phyloP scores from a whole-genome alignment of 768 basidiomycete species.

The Hysterangium stoloniferum region DNA sequence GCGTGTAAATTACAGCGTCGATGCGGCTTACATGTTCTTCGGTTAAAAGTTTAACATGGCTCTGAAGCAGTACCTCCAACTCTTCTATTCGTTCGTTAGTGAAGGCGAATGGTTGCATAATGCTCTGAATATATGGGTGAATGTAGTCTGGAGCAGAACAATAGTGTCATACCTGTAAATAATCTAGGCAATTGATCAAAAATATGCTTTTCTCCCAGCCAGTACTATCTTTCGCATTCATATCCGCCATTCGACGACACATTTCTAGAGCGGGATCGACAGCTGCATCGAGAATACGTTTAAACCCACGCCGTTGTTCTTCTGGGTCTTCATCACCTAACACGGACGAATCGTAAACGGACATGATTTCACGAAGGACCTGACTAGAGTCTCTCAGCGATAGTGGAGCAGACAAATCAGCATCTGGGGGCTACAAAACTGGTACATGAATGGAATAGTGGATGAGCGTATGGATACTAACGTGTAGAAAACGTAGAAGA shows the following conservation, averaged over 20 bases:
- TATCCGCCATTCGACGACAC: constrained; percentile 57
- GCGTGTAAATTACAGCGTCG: background rate
- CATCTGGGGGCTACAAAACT: constrained; percentile 29
- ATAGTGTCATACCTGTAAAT: constrained; percentile 57
- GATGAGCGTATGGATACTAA: constrained; percentile 16
- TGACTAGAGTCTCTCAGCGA: constrained; percentile 76
- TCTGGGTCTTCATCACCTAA: constrained; percentile 49
- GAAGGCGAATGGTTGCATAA: constrained; percentile 62
- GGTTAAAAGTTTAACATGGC: constrained; percentile 54
- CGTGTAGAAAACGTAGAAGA: constrained; percentile 38
- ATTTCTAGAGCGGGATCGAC: constrained; percentile 78
- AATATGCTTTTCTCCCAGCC: constrained; percentile 82
- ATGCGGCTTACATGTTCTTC: constrained; percentile 69
- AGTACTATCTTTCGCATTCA: constrained; percentile 18
- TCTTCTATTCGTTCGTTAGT: constrained; percentile 50
- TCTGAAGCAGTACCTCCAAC: constrained; percentile 55
- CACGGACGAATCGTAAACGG: constrained; percentile 81
- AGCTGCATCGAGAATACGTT: constrained; percentile 73
- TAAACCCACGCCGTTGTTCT: constrained; percentile 40
- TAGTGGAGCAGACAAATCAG: constrained; percentile 69
- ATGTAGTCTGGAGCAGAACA: background rate
- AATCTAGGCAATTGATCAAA: constrained; percentile 78
- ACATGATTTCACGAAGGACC: constrained; percentile 81
- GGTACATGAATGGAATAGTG: background rate
- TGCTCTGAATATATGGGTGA: constrained; percentile 36